Conservation (phyloP, 805 yeast genomes). For the Cyberlindnera euphorbiiphila region DNA sequence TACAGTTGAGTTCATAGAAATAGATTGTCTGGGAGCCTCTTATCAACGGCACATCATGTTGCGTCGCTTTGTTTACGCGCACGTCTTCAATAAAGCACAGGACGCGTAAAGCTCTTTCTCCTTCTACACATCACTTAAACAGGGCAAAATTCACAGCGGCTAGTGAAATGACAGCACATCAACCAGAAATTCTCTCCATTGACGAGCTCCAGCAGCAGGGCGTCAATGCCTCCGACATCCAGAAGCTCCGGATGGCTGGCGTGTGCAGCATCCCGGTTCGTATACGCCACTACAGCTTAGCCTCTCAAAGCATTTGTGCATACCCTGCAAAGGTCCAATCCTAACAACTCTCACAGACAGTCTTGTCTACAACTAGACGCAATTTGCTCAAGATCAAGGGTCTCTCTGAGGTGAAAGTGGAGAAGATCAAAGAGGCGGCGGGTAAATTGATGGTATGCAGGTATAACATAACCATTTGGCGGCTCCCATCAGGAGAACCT, state of each 20-base stretch:
- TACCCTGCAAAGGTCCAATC: no score
- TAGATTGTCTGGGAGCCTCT: no score
- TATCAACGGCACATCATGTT: no score
- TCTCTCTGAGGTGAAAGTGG: conserved; percentile 72
- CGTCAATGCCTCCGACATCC: conserved; percentile 66
- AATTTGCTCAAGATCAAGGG: conserved; percentile 65
- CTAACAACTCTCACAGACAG: no score
- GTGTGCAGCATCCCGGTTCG: conserved; percentile 59
- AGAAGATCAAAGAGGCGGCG: conserved; percentile 71
- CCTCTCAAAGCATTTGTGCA: no score
- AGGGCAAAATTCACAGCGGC: background rate
- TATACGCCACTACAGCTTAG: no score
- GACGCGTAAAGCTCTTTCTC: no score
- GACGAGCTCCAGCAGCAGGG: conserved; percentile 63
- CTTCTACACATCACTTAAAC: no score
- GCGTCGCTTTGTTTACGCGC: no score
- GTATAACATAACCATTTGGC: no score
- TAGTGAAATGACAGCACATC: conserved; percentile 17
- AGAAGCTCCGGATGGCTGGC: conserved; percentile 63
- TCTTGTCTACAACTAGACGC: conserved; percentile 58
- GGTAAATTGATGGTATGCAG: conserved; percentile 48
- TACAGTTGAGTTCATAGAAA: background rate
- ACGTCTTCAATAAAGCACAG: no score
- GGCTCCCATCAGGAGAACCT: no score
- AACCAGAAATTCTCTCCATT: conserved; percentile 31